These are phyloP conservation scores for Cryptococcus floricola DNA, from an alignment of 1,284 basidiomycete genomes.

Conservation along the genomic window DNA sequence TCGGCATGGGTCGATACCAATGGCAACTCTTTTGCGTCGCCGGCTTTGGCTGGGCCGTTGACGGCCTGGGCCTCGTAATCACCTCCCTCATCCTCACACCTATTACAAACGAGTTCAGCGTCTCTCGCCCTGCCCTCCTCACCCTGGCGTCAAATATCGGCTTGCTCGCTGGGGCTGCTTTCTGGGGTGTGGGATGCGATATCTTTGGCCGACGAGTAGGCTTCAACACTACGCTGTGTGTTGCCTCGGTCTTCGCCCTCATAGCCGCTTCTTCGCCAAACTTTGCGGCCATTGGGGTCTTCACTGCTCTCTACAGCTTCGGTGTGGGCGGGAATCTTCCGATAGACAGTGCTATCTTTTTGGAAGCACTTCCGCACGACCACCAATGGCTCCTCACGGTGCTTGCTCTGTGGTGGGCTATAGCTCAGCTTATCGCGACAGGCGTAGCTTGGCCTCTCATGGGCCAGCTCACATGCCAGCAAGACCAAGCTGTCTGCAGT, in stretches of 20 bases:
- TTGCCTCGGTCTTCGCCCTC: conserved; percentile 60
- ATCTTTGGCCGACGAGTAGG: conserved; percentile 54
- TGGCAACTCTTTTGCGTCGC: conserved; percentile 58
- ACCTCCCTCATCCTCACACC: conserved; percentile 51
- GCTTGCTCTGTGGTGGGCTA: conserved; percentile 63
- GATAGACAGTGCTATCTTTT: conserved; percentile 58
- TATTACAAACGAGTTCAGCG: conserved; percentile 52
- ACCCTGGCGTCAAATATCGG: conserved; percentile 37
- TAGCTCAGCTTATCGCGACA: conserved; percentile 50
- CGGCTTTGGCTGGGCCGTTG: conserved; percentile 46
- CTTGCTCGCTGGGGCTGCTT: conserved; percentile 36
- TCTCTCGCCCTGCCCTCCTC: conserved; percentile 21
- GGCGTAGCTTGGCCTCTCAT: conserved; percentile 34
- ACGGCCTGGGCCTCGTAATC: conserved; percentile 50
- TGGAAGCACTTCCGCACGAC: conserved; percentile 58
- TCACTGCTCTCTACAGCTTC: conserved; percentile 55
- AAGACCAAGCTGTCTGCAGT: conserved; percentile 13
- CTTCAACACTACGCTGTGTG: conserved; percentile 60
- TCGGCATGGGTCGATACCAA: conserved; percentile 64
- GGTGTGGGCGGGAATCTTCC: conserved; percentile 62
- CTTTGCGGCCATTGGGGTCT: conserved; percentile 55
- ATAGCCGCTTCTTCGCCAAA: conserved; percentile 57
- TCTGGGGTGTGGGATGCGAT: conserved; percentile 55
- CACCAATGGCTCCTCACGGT: conserved; percentile 59
- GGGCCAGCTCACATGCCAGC: conserved; percentile 23